These are phyloP conservation scores for Lachnellula willkommii DNA, from an alignment of 2,329 filamentous ascomycete species.

Conservation along the genomic window DNA sequence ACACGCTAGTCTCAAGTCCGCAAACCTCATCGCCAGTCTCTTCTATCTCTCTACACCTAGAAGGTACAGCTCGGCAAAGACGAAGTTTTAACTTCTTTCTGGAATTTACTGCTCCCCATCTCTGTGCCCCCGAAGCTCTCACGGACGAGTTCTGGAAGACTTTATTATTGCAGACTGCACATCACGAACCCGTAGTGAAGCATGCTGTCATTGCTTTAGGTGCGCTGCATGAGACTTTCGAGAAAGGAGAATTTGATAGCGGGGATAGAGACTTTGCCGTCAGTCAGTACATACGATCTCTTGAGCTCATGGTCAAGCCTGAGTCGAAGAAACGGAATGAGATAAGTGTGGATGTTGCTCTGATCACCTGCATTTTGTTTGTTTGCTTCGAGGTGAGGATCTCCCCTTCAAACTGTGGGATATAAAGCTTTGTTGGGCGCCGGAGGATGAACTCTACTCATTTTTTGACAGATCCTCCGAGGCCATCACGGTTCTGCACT, in stretches of 20 bases:
- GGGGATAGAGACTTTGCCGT: slow-evolving; percentile 12
- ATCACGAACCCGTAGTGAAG: slow-evolving; percentile 33
- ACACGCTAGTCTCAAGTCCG: neutral
- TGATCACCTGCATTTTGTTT: slow-evolving; percentile 19
- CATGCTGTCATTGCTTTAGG: slow-evolving; percentile 20
- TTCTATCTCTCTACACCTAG: neutral
- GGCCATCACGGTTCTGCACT: slow-evolving; percentile 14
- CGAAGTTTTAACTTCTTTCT: slow-evolving; percentile 55
- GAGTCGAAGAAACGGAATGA: slow-evolving; percentile 3
- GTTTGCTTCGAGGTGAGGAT: slow-evolving; percentile 21
- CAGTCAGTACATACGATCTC: slow-evolving; percentile 15
- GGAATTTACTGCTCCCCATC: slow-evolving; percentile 51
- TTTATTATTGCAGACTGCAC: slow-evolving; percentile 55
- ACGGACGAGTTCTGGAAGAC: slow-evolving; percentile 58
- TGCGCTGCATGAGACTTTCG: slow-evolving; percentile 17
- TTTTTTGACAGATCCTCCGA: slow-evolving; percentile 8
- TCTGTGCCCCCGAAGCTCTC: slow-evolving; percentile 40
- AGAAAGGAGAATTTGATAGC: neutral
- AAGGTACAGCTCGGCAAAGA: neutral
- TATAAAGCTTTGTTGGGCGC: neutral
- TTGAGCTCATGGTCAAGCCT: slow-evolving; percentile 18
- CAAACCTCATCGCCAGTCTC: neutral
- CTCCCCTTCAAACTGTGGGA: neutral
- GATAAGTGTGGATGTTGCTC: slow-evolving; percentile 10
- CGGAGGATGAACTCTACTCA: neutral